A percentile compares a stretch with the other conserved stretches of the same genome.
phyloP scores from a whole-genome alignment of 2,329 filamentous ascomycete species.

The Grosmannia huntii region DNA sequence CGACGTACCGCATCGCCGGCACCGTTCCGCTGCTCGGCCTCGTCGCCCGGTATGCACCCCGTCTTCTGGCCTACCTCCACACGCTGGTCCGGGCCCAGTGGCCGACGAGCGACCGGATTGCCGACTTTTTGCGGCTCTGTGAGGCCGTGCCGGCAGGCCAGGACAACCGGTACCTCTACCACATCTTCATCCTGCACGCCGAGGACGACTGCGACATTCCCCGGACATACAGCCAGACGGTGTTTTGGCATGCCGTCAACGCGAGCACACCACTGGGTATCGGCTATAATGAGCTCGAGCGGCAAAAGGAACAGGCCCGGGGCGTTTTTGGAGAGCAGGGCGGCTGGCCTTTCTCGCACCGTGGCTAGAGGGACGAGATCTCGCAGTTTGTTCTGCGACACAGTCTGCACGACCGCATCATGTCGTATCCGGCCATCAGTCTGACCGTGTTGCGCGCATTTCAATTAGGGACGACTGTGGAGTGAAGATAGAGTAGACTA shows the following conservation, averaged over 20 bases:
- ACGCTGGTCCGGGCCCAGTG: slow-evolving; percentile 36
- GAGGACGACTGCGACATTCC: slow-evolving; percentile 40
- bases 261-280: slow-evolving; percentile 26
- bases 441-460: slow-evolving; percentile 37
- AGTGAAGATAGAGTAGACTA: background rate
- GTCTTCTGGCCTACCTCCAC: slow-evolving; percentile 29
- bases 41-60: slow-evolving; percentile 29
- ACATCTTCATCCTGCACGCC: slow-evolving; percentile 35
- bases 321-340: slow-evolving; percentile 25
- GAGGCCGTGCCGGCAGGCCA: slow-evolving; percentile 16
- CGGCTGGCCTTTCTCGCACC: slow-evolving; percentile 36
- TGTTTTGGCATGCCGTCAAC: slow-evolving; percentile 44
- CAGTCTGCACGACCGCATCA: slow-evolving; percentile 44
- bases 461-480: background rate
- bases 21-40: slow-evolving; percentile 41
- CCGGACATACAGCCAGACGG: slow-evolving; percentile 31
- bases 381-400: slow-evolving; percentile 41
- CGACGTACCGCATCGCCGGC: slow-evolving; percentile 44
- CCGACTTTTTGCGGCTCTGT: slow-evolving; percentile 26
- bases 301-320: slow-evolving; percentile 25
- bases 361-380: slow-evolving; percentile 32
- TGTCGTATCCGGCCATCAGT: slow-evolving; percentile 42
- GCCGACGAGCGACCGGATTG: slow-evolving; percentile 35
- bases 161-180: slow-evolving; percentile 19
- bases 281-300: slow-evolving; percentile 30